phyloP scores from a whole-genome alignment of 2,329 filamentous ascomycete species.

The Venturia asperata region DNA sequence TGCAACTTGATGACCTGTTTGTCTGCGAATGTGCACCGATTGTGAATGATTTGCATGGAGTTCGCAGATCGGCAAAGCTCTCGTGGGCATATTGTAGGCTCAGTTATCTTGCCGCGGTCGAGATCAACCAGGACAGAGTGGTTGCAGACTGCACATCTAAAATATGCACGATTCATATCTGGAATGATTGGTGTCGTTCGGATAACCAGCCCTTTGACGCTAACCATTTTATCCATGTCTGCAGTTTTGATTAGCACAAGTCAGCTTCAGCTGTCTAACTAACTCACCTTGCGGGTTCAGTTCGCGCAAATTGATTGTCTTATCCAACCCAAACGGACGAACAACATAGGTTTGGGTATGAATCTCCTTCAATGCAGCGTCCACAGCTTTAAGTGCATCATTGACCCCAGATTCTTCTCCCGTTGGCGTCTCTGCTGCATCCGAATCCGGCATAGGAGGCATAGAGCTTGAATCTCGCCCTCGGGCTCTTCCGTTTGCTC shows the following conservation, averaged over 20 bases:
- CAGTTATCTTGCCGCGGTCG: constrained; percentile 91
- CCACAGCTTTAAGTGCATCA: constrained; percentile 24
- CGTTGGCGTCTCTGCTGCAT: constrained; percentile 47
- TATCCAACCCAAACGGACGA: constrained; percentile 80
- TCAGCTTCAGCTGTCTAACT: constrained; percentile 10
- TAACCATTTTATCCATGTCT: constrained; percentile 94
- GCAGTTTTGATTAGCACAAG: constrained; percentile 25
- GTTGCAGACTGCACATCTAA: constrained; percentile 88
- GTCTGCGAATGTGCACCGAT: constrained; percentile 87
- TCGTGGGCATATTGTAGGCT: constrained; percentile 85
- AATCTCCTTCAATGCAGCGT: constrained; percentile 33
- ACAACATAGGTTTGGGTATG: constrained; percentile 66
- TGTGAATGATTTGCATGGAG: constrained; percentile 97
- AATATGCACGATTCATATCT: constrained; percentile 99
- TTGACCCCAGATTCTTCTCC: constrained; percentile 7
- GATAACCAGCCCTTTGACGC: constrained; percentile 93
- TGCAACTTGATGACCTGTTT: constrained; percentile 99
- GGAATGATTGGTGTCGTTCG: constrained; percentile 93
- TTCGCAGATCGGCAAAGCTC: constrained; percentile 75
- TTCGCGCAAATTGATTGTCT: constrained; percentile 83
- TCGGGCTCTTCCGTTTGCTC: constrained; percentile 37
- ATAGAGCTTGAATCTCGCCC: constrained; percentile 60
- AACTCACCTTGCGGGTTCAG: constrained; percentile 72
- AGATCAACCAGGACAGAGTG: constrained; percentile 86
- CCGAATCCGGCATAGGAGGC: constrained; percentile 72